These are phyloP conservation scores for Isabelozyma pseudorhagii DNA, from an alignment of 805 yeast species.

Conservation along the genomic window DNA sequence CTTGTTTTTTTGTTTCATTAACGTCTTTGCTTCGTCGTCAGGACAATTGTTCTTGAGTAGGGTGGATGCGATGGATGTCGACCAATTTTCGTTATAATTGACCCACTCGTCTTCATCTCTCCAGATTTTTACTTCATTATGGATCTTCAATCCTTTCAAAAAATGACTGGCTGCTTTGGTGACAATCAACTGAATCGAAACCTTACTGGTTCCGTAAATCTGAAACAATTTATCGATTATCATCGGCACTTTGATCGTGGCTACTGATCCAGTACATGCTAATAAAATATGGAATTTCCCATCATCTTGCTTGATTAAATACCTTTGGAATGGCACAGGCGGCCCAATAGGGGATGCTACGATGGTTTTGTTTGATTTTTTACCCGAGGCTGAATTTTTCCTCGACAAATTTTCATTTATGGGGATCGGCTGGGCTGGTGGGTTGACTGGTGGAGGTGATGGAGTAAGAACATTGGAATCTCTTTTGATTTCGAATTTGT, in stretches of 20 bases:
- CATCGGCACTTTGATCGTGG: slow-evolving; percentile 88
- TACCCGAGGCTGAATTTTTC: slow-evolving; percentile 19
- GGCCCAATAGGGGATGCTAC: slow-evolving; percentile 60
- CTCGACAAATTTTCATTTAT: slow-evolving; percentile 13
- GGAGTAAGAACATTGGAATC: background rate
- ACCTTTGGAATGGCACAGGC: slow-evolving; percentile 72
- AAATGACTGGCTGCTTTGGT: slow-evolving; percentile 80
- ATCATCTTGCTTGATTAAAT: slow-evolving; percentile 70
- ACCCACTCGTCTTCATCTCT: slow-evolving; percentile 93
- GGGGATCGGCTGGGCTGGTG: slow-evolving; percentile 16
- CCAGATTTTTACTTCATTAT: slow-evolving; percentile 82
- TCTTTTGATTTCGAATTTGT: slow-evolving; percentile 1
- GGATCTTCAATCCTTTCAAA: slow-evolving; percentile 53
- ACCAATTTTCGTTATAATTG: slow-evolving; percentile 27
- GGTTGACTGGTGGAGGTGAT: slow-evolving; percentile 7
- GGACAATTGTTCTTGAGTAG: slow-evolving; percentile 2
- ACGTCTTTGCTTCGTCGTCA: slow-evolving; percentile 1
- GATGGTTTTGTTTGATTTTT: slow-evolving; percentile 47
- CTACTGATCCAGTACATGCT: slow-evolving; percentile 96
- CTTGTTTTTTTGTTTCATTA: slow-evolving; percentile 18
- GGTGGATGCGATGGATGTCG: slow-evolving; percentile 16
- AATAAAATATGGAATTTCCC: slow-evolving; percentile 82
- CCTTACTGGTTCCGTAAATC: slow-evolving; percentile 63
- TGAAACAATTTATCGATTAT: slow-evolving; percentile 85
- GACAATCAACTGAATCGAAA: slow-evolving; percentile 80